Evolutionary conservation across 1,284 basidiomycete species (phyloP), one percentile per base, ranked within the genome.

Genomic region (Apiotrichum siamense): DNA sequence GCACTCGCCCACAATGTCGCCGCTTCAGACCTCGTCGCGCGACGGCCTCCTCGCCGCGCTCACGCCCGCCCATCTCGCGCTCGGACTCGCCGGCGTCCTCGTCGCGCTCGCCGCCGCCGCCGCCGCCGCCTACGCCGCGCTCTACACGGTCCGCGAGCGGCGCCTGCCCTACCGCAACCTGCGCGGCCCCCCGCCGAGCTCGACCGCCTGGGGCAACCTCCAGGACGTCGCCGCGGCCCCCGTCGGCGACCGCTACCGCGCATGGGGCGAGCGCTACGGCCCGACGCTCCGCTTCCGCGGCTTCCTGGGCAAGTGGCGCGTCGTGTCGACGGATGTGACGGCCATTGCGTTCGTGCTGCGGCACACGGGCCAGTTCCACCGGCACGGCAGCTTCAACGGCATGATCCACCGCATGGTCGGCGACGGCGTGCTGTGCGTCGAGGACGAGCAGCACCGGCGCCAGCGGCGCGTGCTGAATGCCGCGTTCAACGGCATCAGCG

Each of bases 331-430:
- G 35, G 84, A 86, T 66, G 79, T 79, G 0, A 69, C 75, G 23
- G 83, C 84, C 0, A 69, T 86, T 24, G 75, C 79, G 4, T 78
- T 84, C 56, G 80, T 87, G 46, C 77, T 86, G 44, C 73, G 75
- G 13, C 77, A 79, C 50, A 77, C 80, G 5, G 82, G 85, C 60
- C 76, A 79, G 33, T 86, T 82, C 63, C 83, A 82, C 20, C 86
- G 86, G 63, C 83, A 84, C 1, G 77, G 80, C 40, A 81, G 82
- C 52, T 77, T 85, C 11, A 74, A 81, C 23, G 78, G 81, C 33
- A 76, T 76, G 44, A 73, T 87, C 26, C 79, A 52, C 7, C 56
- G 62, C 32, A 64, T 72, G 25, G 56, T 75, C 0, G 75, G 74
- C 3, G 60, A 59, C n/a, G 70, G 69, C 9, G 58, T 67, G 1